These are phyloP conservation scores for Puccinia triticina DNA, from an alignment of 1,284 basidiomycete species.

Conservation along the genomic window DNA sequence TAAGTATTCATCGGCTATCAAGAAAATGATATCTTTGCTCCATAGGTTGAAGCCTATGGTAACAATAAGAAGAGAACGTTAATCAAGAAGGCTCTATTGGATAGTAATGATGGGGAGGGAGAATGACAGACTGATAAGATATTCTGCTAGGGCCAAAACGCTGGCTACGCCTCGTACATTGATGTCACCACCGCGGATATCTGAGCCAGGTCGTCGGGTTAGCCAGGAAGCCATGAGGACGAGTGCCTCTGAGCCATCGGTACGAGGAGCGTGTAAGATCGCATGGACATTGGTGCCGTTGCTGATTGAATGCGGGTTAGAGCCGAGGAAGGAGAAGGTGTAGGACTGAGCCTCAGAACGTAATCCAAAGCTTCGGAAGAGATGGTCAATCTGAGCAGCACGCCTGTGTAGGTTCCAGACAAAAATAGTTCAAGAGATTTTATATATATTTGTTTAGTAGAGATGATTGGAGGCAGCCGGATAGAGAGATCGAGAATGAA, in stretches of 20 bases:
- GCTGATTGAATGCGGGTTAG: conserved; percentile 60
- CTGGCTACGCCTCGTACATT: conserved; percentile 87
- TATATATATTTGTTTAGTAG: too few relatives aligned
- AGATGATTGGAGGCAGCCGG: conserved; percentile 26
- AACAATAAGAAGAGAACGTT: background rate
- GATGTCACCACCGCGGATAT: conserved; percentile 63
- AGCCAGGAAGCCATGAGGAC: conserved; percentile 86
- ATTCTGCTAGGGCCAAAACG: conserved; percentile 78
- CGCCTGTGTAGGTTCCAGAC: conserved; percentile 64
- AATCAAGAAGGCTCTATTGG: conserved; percentile 25
- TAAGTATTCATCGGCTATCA: conserved; percentile 83
- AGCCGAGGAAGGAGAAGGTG: conserved; percentile 62
- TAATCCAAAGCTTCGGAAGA: conserved; percentile 73
- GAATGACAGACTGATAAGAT: conserved; percentile 71
- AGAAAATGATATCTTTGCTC: conserved; percentile 90
- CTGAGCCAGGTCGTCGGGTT: conserved; percentile 63
- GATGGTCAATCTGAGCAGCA: conserved; percentile 66
- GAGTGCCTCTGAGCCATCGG: conserved; percentile 86
- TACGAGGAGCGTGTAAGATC: conserved; percentile 76
- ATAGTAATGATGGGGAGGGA: background rate
- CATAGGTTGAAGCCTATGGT: conserved; percentile 84
- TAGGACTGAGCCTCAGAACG: conserved; percentile 72
- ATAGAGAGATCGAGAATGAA: background rate
- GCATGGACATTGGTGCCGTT: conserved; percentile 80
- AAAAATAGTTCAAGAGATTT: background rate